Percentiles rank a stretch among this genome's conserved stretches.
phyloP scores from a whole-genome alignment of 345 rosid species.

The Theobroma cacao region DNA sequence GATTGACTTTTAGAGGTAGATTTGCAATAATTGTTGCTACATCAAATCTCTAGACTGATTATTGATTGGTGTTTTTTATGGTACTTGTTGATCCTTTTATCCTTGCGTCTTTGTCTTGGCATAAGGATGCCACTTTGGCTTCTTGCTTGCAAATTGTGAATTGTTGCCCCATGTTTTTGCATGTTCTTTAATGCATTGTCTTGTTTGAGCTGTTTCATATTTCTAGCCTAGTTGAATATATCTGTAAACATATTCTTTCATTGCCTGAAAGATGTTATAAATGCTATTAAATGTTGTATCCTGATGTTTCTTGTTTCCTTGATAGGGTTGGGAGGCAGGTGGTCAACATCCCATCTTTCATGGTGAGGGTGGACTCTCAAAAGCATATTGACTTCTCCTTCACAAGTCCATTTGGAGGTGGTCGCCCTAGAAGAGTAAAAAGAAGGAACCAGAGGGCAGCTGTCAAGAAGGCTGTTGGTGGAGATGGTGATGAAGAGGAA shows the following conservation, averaged over 20 bases:
- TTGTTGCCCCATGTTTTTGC: background rate
- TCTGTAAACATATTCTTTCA: background rate
- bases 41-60: background rate
- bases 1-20: too few relatives aligned
- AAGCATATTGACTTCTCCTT: constrained; percentile 40
- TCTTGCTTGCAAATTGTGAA: background rate
- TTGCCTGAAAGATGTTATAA: background rate
- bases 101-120: too few relatives aligned
- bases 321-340: constrained; percentile 44
- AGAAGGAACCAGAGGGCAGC: constrained; percentile 39
- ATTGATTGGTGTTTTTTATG: background rate
- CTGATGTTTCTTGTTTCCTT: background rate
- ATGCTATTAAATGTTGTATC: background rate
- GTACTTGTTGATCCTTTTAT: too few relatives aligned
- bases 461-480: constrained; percentile 31
- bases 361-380: constrained; percentile 41
- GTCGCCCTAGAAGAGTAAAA: constrained; percentile 45
- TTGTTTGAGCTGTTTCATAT: background rate
- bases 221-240: background rate
- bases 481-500: constrained; percentile 21
- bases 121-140: background rate
- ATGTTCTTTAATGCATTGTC: background rate
- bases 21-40: too few relatives aligned
- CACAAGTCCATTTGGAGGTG: constrained; percentile 46
- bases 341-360: constrained; percentile 42